Evolutionary conservation across 148 eudicot species (phyloP), one percentile per base, ranked within the genome.

Genomic region (Dianthus caryophyllus): DNA sequence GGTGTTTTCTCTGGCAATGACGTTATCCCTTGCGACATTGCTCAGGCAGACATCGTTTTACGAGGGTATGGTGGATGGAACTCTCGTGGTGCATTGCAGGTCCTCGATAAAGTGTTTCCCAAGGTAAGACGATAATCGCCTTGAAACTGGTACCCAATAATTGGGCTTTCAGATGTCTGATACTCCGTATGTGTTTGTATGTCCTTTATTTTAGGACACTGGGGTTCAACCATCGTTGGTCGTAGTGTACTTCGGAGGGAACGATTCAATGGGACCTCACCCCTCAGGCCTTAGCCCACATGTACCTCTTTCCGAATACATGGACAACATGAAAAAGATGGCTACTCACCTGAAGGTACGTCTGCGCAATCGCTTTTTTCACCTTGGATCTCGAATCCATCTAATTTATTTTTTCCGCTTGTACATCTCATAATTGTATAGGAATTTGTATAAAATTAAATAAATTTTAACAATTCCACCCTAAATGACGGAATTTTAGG

Each of bases 11-110:
- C 20, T 48, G 38, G 27, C 43, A 26, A 15, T 36, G 52, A 24
- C 50, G 76, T 24, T 18, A 51, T 76, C 18, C 58, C 50, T 65
- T 46, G 2, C 67, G 52, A 56, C 49, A 27, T 53, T 54, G 21
- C 20, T 54, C 74, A 94, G 98, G 98, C 93, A 20, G 98, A 94
- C 77, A 78, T 94, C 57, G 63, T 90, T 20, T 76, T 85, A 49
- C 83, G 98, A 59, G 98, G 98, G 71, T 94, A 94, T 83, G 67
- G 69, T 60, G 85, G 90, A 30, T 94, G 98, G 98, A 94, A 90
- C 70, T 90, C 98, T 57, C 80, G 97, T 21, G 86, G 88, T 31
- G 98, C 97, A 68, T 53, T 94, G 68, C 59, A 84, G 69, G 81
- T 94, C 65, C 88, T 94, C 57, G 87, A 88, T 68, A 64, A 86